These are phyloP conservation scores for Globisporangium nagaii DNA, from an alignment of 352 stramenopile genomes.

Conservation along the genomic window DNA sequence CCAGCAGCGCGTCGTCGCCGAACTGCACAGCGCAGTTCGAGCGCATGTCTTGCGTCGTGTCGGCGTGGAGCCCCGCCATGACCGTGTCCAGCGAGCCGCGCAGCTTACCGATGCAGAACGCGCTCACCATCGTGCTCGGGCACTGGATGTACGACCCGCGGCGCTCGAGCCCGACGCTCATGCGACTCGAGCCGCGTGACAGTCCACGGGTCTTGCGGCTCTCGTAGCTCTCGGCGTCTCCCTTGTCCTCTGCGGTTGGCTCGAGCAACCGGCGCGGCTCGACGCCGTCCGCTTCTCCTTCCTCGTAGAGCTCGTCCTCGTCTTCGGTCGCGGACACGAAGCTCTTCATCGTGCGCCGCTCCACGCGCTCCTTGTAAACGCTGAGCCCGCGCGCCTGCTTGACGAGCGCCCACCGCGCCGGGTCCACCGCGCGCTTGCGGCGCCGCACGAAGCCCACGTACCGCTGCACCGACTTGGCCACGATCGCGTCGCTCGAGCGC, in stretches of 20 bases:
- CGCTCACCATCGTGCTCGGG: constrained; percentile 37
- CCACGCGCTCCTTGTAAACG: constrained; percentile 49
- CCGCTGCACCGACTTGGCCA: constrained; percentile 42
- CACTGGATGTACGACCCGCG: constrained; percentile 13
- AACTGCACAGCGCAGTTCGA: constrained; percentile 48
- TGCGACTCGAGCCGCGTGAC: neutral
- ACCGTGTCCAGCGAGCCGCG: constrained; percentile 38
- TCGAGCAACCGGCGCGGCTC: constrained; percentile 17
- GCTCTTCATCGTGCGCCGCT: constrained; percentile 12
- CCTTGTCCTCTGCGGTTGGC: constrained; percentile 1
- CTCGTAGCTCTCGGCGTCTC: neutral
- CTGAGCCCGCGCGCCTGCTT: constrained; percentile 34
- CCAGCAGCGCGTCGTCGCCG: constrained; percentile 21
- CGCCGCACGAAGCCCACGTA: constrained; percentile 44
- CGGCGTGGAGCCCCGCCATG: constrained; percentile 48
- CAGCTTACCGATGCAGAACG: constrained; percentile 45
- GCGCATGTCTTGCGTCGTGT: constrained; percentile 27
- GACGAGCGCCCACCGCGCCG: constrained; percentile 32
- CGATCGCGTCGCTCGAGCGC: constrained; percentile 42
- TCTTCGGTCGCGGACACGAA: neutral
- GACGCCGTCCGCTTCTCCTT: neutral
- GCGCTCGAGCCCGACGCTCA: neutral
- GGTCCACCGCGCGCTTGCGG: constrained; percentile 29
- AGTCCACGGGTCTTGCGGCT: no score
- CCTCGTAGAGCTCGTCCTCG: neutral